Evolutionary conservation across 2,329 filamentous ascomycete genomes (phyloP), one percentile per base, ranked within the genome.

Genomic region (Catunica adiposa): DNA sequence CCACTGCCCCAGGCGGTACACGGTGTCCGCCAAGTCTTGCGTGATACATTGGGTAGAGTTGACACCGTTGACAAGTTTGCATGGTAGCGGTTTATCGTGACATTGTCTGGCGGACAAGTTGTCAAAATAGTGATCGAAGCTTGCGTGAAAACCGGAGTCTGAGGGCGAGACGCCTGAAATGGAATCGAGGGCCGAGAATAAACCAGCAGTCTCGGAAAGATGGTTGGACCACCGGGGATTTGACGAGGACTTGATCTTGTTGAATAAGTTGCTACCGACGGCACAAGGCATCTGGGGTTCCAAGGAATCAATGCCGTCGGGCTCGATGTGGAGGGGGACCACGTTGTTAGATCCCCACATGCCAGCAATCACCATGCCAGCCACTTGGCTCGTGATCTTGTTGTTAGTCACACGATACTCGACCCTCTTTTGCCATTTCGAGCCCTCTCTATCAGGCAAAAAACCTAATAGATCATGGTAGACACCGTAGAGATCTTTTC

Each of bases 41-140:
- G 76, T 76, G 42, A 89, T 70, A 63, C 86, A 90, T 0, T 69
- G 67, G 0, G 68, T 69, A 54, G 75, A 72, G 5, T 75, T 66
- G 59, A 76, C 78, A n/a, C 44, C 17, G n/a, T 48, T 48, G 44
- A 25, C 23, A 22, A 48, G 17, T 48, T 48, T 48, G 68, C 86
- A 90, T 0, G 86, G 86, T 0, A 89, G 70, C 0, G 84, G 77
- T 62, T 84, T 86, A 17, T 67, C 70, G 64, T 92, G 86, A 65
- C 86, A 92, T 64, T 88, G 82, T 0, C 86, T 76, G 0, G 86
- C 82, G 0, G 84, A 88, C 1, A 92, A 74, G 63, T 89, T 92
- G 65, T 92, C 87, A 62, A 82, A 92, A 69, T 92, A 92, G 66
- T 89, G 86, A 64, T 92, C 87, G 62, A 84, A 82, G 54, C 76